Base-by-base conservation (phyloP, 495 filamentous ascomycete species). In the Podospora fimiseda region DNA sequence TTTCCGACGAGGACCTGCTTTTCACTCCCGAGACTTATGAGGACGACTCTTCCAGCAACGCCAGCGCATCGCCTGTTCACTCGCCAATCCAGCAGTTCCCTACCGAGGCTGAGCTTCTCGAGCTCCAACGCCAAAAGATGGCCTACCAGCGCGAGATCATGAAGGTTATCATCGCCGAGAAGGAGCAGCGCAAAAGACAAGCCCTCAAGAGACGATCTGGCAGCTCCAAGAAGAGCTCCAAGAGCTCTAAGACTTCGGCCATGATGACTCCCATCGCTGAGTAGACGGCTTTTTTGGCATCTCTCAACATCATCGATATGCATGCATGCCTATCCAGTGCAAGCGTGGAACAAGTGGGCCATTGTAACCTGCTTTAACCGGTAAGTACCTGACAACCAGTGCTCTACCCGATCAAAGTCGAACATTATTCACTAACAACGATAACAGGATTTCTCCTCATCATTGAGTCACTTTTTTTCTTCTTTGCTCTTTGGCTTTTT, bases 261-360 rank as follows among this genome's bases (percentile, higher is more conserved):
- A 74, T 77, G 64, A 69, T n/a, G n/a, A n/a, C 73, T 46, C 71
- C 73, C 64, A 77, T 77, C 63, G 59, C 68, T 63, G 74, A 77
- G 65, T 45, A 20, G 24, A 45, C 15, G 6, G n/a, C 21, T 7
- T 37, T 37, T 37, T 37, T 8, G 33, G 33, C 33, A 8, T 37
- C 33, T 37, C 9, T 13, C 38, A 40, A 52, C 67, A 18, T 67
- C 64, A 48, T 66, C 59, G 65, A 30, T 6, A 22, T 18, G 22
- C 19, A 4, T 7, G 22, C 48, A 46, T 42, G 13, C 9, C 27
- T 21, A 44, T 37, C 24, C 8, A 42, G 19, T 39, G 33, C 55
- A 52, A 14, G 33, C 20, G 37, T 20, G 23, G 15, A 30, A 11
- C 48, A 50, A 38, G 44, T 48, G 46, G 30, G 23, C 24, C 23